Evolutionary conservation across 208 protist genomes (phyloP).

Genomic region (Acanthamoeba healyi): DNA sequence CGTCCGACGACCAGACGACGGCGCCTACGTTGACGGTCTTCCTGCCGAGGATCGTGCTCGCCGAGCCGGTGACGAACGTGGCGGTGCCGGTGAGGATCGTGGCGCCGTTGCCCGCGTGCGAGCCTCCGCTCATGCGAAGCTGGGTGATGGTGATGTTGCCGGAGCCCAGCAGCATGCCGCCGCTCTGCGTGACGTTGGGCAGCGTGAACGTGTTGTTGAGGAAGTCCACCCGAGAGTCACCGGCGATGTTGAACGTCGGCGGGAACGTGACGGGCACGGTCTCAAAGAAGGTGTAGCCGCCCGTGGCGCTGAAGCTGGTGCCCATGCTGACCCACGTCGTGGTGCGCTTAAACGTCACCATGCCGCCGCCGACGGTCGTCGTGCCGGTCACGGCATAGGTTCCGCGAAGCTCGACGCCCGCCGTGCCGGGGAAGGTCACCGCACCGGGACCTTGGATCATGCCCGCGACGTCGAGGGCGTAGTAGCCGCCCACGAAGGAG

Average conservation of each 20-base stretch:
- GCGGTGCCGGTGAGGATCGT: conserved; percentile 14
- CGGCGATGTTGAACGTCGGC: neutral
- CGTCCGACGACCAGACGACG: conserved; percentile 10
- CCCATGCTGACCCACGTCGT: conserved; percentile 45
- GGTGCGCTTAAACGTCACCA: conserved; percentile 52
- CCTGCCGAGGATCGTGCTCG: neutral
- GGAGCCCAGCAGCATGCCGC: neutral
- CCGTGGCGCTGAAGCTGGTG: neutral
- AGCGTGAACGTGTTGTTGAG: conserved; percentile 65
- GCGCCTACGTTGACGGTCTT: conserved; percentile 52
- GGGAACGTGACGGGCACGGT: conserved; percentile 56
- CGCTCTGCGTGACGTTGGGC: conserved; percentile 8
- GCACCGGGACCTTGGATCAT: conserved; percentile 32
- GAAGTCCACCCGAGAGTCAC: conserved; percentile 23
- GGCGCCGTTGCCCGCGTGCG: conserved; percentile 48
- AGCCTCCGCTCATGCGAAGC: conserved; percentile 33
- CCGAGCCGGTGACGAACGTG: neutral
- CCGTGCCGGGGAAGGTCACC: neutral
- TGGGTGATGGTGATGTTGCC: conserved; percentile 51
- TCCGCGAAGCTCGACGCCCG: conserved; percentile 10
- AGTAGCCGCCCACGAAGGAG: conserved; percentile 51
- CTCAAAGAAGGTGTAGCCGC: conserved; percentile 38
- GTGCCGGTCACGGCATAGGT: conserved; percentile 26
- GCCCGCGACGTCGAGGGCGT: conserved; percentile 33
- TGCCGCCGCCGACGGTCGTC: neutral